These are phyloP conservation scores for Erysimum cheiranthoides DNA, from an alignment of 345 rosid species.

Conservation along the genomic window DNA sequence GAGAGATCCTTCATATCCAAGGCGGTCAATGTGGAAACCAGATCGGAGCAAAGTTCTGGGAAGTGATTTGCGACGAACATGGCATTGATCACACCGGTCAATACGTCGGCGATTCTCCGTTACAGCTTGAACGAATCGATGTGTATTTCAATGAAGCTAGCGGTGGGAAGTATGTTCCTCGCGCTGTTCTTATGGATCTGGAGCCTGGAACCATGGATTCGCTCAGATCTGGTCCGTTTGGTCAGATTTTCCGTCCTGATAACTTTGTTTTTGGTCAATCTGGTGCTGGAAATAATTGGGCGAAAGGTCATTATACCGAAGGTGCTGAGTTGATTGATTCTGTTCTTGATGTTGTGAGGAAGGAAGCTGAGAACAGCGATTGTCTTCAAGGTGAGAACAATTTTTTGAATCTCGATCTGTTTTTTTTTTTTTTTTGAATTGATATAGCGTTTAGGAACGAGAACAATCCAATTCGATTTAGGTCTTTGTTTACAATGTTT, in stretches of 20 bases:
- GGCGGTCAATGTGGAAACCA: slow-evolving; percentile 55
- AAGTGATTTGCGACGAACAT: slow-evolving; percentile 51
- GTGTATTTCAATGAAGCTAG: slow-evolving; percentile 51
- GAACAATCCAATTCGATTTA: background rate
- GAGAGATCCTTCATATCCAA: slow-evolving; percentile 53
- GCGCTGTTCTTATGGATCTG: slow-evolving; percentile 53
- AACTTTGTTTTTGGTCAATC: slow-evolving; percentile 51
- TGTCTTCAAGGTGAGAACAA: slow-evolving; percentile 46
- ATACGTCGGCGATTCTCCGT: slow-evolving; percentile 49
- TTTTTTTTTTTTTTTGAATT: background rate
- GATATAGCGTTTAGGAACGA: background rate
- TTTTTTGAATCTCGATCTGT: slow-evolving; percentile 33
- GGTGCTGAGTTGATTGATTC: slow-evolving; percentile 51
- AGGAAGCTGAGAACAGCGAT: slow-evolving; percentile 52
- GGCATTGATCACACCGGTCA: slow-evolving; percentile 53
- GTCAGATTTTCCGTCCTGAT: slow-evolving; percentile 52
- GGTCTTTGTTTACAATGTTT: slow-evolving; percentile 8
- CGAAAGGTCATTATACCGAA: slow-evolving; percentile 51
- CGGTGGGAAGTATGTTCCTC: slow-evolving; percentile 50
- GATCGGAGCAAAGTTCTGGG: slow-evolving; percentile 56
- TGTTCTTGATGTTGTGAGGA: slow-evolving; percentile 50
- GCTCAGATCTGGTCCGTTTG: slow-evolving; percentile 50
- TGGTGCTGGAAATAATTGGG: slow-evolving; percentile 52
- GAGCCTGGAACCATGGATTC: slow-evolving; percentile 54
- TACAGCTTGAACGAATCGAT: slow-evolving; percentile 50